Percentiles rank a stretch among this genome's conserved stretches.
Evolutionary conservation across 345 rosid species (phyloP).

Genomic region (Hibiscus mutabilis): DNA sequence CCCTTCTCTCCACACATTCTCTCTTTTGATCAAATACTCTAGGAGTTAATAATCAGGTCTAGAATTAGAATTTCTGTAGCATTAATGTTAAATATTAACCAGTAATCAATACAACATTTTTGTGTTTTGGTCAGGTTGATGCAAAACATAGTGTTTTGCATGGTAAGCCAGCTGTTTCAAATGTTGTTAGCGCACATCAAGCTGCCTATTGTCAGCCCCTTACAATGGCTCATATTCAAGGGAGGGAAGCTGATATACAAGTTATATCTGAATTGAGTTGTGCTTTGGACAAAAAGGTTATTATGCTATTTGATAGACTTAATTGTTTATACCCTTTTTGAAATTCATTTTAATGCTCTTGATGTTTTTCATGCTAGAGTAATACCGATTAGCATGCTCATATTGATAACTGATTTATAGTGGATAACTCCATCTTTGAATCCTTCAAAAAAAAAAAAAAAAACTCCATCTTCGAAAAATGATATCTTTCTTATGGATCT

Average conservation of each 20-base stretch:
- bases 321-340: neutral
- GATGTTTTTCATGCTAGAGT: neutral
- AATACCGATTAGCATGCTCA: neutral
- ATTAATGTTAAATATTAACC: neutral
- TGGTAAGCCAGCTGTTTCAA: slow-evolving; percentile 28
- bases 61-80: neutral
- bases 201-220: slow-evolving; percentile 30
- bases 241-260: slow-evolving; percentile 55
- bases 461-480: neutral
- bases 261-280: slow-evolving; percentile 41
- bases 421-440: too few species aligned
- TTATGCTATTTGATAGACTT: neutral
- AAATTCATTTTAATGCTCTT: neutral
- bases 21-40: neutral
- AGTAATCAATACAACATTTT: neutral
- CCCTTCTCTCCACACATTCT: neutral
- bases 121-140: slow-evolving; percentile 37
- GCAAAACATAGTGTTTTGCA: slow-evolving; percentile 26
- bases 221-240: slow-evolving; percentile 30
- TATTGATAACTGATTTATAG: neutral
- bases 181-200: slow-evolving; percentile 35
- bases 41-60: neutral
- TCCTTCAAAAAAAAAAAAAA: too few species aligned
- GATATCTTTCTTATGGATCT: neutral
- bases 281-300: slow-evolving; percentile 60